Evolutionary conservation across 2,329 filamentous ascomycete species (phyloP).

Genomic region (Colletotrichum noveboracense): DNA sequence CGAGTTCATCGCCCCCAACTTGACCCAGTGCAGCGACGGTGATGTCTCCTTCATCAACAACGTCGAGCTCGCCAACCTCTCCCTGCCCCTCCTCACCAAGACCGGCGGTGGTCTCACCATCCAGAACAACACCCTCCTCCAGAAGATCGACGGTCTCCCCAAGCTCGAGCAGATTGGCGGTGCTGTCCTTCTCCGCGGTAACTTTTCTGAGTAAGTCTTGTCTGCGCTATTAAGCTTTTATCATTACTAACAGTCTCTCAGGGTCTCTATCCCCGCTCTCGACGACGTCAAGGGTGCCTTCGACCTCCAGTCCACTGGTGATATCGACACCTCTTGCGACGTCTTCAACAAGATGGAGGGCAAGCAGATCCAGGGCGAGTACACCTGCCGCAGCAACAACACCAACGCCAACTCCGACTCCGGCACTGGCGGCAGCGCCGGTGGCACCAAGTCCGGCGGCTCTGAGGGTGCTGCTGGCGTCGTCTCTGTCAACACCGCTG

Average conservation of each 20-base stretch:
- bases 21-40: constrained; percentile 68
- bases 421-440: constrained; percentile 31
- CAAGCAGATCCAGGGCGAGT: constrained; percentile 52
- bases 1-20: constrained; percentile 68
- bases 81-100: constrained; percentile 69
- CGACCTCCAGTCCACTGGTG: constrained; percentile 69
- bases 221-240: neutral
- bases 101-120: constrained; percentile 84
- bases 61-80: constrained; percentile 72
- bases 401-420: constrained; percentile 55
- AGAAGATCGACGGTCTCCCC: constrained; percentile 69
- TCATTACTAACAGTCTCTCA: constrained; percentile 36
- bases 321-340: constrained; percentile 62
- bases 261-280: constrained; percentile 72
- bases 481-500: constrained; percentile 50
- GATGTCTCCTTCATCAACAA: constrained; percentile 70
- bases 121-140: constrained; percentile 85
- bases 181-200: constrained; percentile 84
- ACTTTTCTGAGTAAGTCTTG: constrained; percentile 65
- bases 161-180: constrained; percentile 73
- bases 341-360: constrained; percentile 51
- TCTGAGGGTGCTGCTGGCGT: constrained; percentile 49
- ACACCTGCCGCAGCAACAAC: constrained; percentile 57
- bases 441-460: constrained; percentile 27
- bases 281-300: constrained; percentile 74